These are phyloP conservation scores for Claviceps africana DNA, from an alignment of 2,329 filamentous ascomycete genomes.

Conservation along the genomic window DNA sequence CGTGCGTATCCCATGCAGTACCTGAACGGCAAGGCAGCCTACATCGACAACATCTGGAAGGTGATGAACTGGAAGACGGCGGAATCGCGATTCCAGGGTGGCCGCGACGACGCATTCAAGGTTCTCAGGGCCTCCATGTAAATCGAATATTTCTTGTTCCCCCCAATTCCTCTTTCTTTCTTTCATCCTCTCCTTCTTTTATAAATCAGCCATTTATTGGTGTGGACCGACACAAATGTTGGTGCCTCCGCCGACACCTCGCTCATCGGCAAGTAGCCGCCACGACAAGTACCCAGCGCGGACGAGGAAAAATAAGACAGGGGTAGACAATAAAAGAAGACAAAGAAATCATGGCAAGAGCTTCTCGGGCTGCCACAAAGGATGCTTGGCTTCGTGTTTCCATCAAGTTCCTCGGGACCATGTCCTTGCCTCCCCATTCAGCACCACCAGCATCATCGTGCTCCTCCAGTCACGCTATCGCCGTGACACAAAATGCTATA, in stretches of 20 bases:
- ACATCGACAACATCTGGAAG: slow-evolving; percentile 64
- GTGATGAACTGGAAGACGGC: slow-evolving; percentile 66
- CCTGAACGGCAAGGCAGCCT: slow-evolving; percentile 59
- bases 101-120: slow-evolving; percentile 31
- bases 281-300: too few relatives aligned
- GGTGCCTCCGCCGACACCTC: too few relatives aligned
- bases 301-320: too few relatives aligned
- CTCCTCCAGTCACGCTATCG: slow-evolving; percentile 1
- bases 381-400: neutral
- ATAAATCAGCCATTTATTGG: too few relatives aligned
- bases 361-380: neutral
- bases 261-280: too few relatives aligned
- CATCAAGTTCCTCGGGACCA: neutral
- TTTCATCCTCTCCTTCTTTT: neutral
- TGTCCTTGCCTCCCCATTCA: neutral
- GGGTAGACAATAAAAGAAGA: too few relatives aligned
- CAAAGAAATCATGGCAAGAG: neutral
- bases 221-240: too few relatives aligned
- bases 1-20: slow-evolving; percentile 42
- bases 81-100: slow-evolving; percentile 45
- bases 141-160: neutral
- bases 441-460: slow-evolving; percentile 4
- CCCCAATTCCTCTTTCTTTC: neutral
- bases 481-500: slow-evolving; percentile 1
- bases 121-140: slow-evolving; percentile 29